phyloP scores from a whole-genome alignment of 2,329 filamentous ascomycete genomes.

The Ascosphaera aggregata region DNA sequence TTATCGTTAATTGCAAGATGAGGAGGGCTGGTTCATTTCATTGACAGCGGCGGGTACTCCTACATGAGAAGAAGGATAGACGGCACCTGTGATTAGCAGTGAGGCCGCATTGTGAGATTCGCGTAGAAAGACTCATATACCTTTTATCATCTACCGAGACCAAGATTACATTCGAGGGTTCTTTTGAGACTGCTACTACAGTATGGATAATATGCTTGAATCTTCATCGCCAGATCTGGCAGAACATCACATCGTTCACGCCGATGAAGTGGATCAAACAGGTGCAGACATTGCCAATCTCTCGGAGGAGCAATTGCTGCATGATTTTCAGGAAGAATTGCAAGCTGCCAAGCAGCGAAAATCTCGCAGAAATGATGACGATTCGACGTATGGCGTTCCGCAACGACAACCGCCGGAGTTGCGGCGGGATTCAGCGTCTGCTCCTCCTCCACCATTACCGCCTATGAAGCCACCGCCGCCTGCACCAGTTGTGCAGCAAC shows the following conservation, averaged over 20 bases:
- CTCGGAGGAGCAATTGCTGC: conserved; percentile 21
- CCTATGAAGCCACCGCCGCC: conserved; percentile 23
- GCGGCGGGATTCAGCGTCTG: conserved; percentile 14
- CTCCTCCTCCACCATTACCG: conserved; percentile 18
- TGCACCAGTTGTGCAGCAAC: conserved; percentile 18
- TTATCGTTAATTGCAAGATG: not conserved
- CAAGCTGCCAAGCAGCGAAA: conserved; percentile 3
- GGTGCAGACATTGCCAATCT: conserved; percentile 23
- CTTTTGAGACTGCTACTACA: not conserved
- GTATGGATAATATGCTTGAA: not conserved
- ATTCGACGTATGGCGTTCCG: conserved; percentile 5
- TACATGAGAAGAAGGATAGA: not conserved
- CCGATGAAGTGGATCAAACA: conserved; percentile 26
- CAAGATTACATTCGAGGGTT: not conserved
- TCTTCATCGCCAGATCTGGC: conserved; percentile 6
- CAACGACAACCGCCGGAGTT: conserved; percentile 13
- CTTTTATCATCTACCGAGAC: not conserved
- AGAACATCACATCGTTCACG: conserved; percentile 22
- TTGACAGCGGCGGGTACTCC: not conserved
- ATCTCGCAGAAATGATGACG: conserved; percentile 4
- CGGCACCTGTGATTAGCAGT: not conserved
- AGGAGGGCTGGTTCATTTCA: not conserved
- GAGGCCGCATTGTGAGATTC: no score
- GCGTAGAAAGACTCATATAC: no score
- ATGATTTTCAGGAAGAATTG: conserved; percentile 17